Conservation (phyloP, 345 rosid species). For the Populus ilicifolia region DNA sequence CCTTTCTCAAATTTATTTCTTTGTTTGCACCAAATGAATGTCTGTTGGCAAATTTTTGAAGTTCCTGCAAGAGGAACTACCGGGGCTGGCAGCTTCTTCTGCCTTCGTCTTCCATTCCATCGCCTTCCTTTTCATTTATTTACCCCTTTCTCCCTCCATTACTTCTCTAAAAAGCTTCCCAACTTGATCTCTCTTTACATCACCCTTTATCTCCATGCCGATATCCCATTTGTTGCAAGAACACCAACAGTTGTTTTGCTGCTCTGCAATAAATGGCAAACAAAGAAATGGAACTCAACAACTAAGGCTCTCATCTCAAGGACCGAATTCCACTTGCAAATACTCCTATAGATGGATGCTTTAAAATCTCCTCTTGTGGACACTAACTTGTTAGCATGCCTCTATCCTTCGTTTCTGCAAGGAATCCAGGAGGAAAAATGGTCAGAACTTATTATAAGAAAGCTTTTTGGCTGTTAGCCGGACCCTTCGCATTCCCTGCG, state of each 20-base stretch:
- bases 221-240: not conserved
- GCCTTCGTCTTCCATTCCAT: not conserved
- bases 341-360: not conserved
- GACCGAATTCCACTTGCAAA: constrained; percentile 3
- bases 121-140: not conserved
- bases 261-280: not conserved
- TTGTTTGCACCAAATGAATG: not conserved
- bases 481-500: not conserved
- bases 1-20: not conserved
- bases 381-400: not conserved
- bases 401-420: not conserved
- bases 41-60: not conserved
- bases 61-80: not conserved
- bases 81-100: not conserved
- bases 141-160: not conserved
- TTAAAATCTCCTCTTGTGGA: not conserved
- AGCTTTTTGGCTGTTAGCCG: not conserved
- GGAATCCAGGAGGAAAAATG: not conserved
- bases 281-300: not conserved
- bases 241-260: constrained; percentile 1
- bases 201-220: not conserved
- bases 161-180: not conserved
- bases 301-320: not conserved
- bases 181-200: constrained; percentile 5
- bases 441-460: not conserved